Percentiles rank a stretch among this genome's conserved stretches.
Evolutionary conservation across 1,284 basidiomycete species (phyloP).

Genomic region (Ustilago loliicola): DNA sequence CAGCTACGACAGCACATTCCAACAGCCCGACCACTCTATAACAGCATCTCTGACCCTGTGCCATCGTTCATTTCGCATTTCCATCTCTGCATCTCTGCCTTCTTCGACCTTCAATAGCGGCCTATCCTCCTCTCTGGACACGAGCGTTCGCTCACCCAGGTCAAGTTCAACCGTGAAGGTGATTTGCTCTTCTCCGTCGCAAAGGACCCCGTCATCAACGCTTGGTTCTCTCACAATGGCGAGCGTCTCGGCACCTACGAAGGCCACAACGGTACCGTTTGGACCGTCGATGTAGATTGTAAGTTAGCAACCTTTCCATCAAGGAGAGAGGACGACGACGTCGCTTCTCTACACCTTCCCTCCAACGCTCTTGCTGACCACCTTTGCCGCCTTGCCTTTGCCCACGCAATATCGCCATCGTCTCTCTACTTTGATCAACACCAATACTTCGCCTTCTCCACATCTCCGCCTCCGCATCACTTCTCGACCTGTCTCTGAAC

Average conservation of each 20-base stretch:
- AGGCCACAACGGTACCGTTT: constrained; percentile 95
- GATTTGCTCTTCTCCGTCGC: constrained; percentile 95
- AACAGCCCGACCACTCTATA: background rate
- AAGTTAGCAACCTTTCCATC: constrained; percentile 4
- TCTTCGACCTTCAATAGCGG: constrained; percentile 29
- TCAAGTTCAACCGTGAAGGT: constrained; percentile 87
- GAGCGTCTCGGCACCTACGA: constrained; percentile 96
- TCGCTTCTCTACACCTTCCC: background rate
- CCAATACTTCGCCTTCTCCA: background rate
- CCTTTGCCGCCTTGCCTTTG: background rate
- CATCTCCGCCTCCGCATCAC: background rate
- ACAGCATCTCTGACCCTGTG: background rate
- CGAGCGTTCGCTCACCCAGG: constrained; percentile 91
- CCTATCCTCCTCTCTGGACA: constrained; percentile 78
- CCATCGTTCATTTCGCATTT: background rate
- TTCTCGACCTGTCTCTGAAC: background rate
- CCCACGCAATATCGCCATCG: background rate
- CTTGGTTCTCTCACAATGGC: constrained; percentile 98
- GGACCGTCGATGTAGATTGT: constrained; percentile 93
- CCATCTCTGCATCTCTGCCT: background rate
- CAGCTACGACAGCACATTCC: background rate
- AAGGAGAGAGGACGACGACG: no score
- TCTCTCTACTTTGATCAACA: background rate
- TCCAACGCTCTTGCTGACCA: constrained; percentile 1
- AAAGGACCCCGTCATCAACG: constrained; percentile 95